Evolutionary conservation across 129 eudicot species (phyloP).

Genomic region (Helichrysum umbraculigerum): DNA sequence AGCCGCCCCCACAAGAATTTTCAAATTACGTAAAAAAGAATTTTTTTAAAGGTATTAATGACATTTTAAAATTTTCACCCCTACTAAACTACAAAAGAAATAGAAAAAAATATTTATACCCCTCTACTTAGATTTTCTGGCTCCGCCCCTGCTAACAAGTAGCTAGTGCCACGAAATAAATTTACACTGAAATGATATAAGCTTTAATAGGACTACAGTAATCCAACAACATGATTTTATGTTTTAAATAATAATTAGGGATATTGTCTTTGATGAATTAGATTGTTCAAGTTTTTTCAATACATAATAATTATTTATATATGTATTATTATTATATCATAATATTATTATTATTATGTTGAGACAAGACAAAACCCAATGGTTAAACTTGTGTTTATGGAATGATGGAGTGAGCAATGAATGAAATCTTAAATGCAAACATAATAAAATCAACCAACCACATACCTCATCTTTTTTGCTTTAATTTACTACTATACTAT

Average conservation of each 20-base stretch:
- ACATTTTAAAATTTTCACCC: too few species aligned
- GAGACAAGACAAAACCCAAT: slow-evolving; percentile 15
- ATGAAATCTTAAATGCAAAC: slow-evolving; percentile 32
- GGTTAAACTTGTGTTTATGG: slow-evolving; percentile 12
- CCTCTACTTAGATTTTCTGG: too few species aligned
- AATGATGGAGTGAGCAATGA: slow-evolving; percentile 27
- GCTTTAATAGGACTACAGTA: too few species aligned
- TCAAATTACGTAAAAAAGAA: too few species aligned
- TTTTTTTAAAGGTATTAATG: too few species aligned
- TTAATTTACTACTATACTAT: slow-evolving; percentile 28
- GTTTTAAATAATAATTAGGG: not conserved
- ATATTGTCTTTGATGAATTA: not conserved
- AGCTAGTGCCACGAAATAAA: not conserved
- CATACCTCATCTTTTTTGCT: slow-evolving; percentile 18
- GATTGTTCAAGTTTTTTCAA: too few species aligned
- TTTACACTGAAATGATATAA: not conserved
- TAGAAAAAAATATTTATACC: too few species aligned
- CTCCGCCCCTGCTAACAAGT: too few species aligned
- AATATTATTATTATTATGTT: not conserved
- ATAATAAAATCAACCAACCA: slow-evolving; percentile 27
- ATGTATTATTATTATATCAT: not conserved
- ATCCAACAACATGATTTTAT: not conserved
- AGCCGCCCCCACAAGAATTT: too few species aligned
- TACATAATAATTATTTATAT: not conserved
- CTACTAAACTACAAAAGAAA: too few species aligned